These are phyloP conservation scores for Seiridium unicorne DNA, from an alignment of 2,329 filamentous ascomycete species.

Conservation along the genomic window DNA sequence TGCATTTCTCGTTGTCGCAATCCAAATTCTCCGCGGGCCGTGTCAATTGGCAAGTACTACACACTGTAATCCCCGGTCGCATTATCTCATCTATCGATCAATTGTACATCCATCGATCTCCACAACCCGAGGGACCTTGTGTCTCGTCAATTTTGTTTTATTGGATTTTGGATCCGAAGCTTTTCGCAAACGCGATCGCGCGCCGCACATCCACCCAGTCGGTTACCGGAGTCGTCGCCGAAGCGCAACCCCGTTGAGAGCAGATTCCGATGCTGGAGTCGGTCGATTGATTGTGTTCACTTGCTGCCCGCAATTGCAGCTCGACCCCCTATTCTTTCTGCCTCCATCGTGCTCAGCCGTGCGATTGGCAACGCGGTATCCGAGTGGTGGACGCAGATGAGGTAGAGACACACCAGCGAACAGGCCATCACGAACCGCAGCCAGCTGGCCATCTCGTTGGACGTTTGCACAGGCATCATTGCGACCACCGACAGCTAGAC, in stretches of 20 bases:
- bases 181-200: slow-evolving; percentile 2
- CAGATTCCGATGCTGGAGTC: background rate
- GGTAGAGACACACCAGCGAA: background rate
- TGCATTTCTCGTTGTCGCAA: background rate
- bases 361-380: background rate
- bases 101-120: background rate
- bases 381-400: background rate
- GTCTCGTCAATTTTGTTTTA: slow-evolving; percentile 3
- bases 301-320: background rate
- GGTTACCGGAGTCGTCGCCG: background rate
- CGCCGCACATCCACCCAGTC: background rate
- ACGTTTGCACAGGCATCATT: slow-evolving; percentile 9
- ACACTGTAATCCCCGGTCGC: background rate
- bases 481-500: slow-evolving; percentile 23
- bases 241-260: background rate
- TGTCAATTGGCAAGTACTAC: background rate
- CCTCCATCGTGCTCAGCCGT: background rate
- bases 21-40: background rate
- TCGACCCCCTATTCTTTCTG: background rate
- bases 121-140: background rate
- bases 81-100: background rate
- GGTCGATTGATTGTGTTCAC: background rate
- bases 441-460: background rate
- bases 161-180: background rate
- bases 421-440: slow-evolving; percentile 4